Conservation (phyloP, 345 rosid species). For the Psidium friedrichsthalianum region DNA sequence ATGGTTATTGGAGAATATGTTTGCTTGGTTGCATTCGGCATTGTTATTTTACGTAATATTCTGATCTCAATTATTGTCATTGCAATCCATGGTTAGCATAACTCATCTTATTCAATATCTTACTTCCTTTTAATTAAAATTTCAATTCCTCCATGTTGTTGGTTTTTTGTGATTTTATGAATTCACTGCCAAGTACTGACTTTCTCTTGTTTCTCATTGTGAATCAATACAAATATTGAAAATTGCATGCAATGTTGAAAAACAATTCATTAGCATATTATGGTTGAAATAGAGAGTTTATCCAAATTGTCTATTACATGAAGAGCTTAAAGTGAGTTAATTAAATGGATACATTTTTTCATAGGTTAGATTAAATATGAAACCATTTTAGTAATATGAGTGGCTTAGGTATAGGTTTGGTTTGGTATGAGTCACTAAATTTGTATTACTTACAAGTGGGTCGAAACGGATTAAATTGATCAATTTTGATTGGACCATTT, state of each 20-base stretch:
- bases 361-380: neutral
- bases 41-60: neutral
- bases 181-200: neutral
- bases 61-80: neutral
- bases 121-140: neutral
- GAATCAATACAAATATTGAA: neutral
- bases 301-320: neutral
- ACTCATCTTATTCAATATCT: neutral
- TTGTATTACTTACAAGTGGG: neutral
- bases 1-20: neutral
- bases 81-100: neutral
- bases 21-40: neutral
- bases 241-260: neutral
- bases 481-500: neutral
- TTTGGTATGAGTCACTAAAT: too few species aligned
- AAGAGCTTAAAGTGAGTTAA: neutral
- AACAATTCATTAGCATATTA: neutral
- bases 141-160: neutral
- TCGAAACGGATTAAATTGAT: neutral
- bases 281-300: neutral
- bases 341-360: fast-evolving
- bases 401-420: too few species aligned
- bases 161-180: neutral
- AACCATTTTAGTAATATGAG: neutral
- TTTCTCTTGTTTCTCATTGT: neutral